Evolutionary conservation across 2,329 filamentous ascomycete species (phyloP), one percentile per base, ranked within the genome.

Genomic region (Dactylellina parvicollis): DNA sequence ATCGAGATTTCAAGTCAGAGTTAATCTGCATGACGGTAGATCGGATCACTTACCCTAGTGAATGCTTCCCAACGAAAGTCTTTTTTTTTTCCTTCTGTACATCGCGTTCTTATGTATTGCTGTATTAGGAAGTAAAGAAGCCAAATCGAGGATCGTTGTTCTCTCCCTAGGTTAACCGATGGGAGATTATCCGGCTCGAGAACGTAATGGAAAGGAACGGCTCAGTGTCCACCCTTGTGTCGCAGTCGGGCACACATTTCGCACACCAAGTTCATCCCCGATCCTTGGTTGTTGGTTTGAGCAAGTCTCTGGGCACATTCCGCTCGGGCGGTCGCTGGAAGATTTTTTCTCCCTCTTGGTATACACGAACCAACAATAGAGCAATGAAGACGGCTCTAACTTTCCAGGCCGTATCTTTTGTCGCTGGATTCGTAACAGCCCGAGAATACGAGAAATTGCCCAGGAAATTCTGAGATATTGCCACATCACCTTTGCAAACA

Each of bases 61-160:
- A 56, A 56, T 20, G 36, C 28, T 40, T 40, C 32, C 52, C 52
- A 18, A 56, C 8, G 20, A 40, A 34, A 56, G 14, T 38, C 32
- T n/a, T n/a, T n/a, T n/a, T n/a, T n/a, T n/a, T n/a, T n/a, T n/a
- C n/a, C n/a, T n/a, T n/a, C n/a, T n/a, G n/a, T n/a, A n/a, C n/a
- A n/a, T n/a, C n/a, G n/a, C n/a, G n/a, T n/a, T n/a, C n/a, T n/a
- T n/a, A n/a, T n/a, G n/a, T n/a, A 46, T 20, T 46, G 24, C 52
- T n/a, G 2, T 24, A 42, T 56, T 42, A 9, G 34, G 52, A 40
- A 56, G 20, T 56, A 38, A 38, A 55, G 24, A 10, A 40, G 32
- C 50, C 50, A 12, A 16, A 40, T 38, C 22, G 3, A 10, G 34
- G 24, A 16, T 20, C 22, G 10, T 16, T 32, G 10, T 28, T 7